Conservation (phyloP, 129 eudicot genomes). For the Pittosporum tobira region DNA sequence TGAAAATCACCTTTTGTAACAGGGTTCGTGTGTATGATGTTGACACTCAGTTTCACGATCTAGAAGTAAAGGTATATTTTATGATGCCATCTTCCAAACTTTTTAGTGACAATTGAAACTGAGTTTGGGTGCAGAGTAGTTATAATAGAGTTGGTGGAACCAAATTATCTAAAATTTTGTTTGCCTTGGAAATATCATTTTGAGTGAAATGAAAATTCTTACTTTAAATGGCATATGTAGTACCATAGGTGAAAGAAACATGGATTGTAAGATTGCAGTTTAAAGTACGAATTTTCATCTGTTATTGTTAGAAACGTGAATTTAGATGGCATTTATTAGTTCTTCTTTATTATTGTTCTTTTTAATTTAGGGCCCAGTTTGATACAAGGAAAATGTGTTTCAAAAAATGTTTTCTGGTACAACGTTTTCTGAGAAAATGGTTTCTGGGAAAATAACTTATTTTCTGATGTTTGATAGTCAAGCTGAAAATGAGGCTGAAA, state of each 20-base stretch:
- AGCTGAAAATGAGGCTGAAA: too few relatives aligned
- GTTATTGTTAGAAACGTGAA: too few relatives aligned
- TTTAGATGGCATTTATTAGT: too few relatives aligned
- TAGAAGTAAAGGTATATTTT: conserved; percentile 69
- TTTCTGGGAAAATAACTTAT: too few relatives aligned
- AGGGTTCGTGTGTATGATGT: conserved; percentile 93
- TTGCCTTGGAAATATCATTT: not conserved
- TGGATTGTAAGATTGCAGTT: too few relatives aligned
- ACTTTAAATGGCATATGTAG: not conserved
- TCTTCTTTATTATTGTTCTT: too few relatives aligned
- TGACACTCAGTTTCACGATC: conserved; percentile 72
- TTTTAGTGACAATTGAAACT: not conserved
- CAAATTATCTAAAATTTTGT: not conserved
- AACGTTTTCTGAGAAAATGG: too few relatives aligned
- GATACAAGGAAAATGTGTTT: too few relatives aligned
- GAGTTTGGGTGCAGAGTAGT: not conserved
- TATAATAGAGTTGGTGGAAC: not conserved
- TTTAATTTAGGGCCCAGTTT: too few relatives aligned
- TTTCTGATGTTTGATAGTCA: too few relatives aligned
- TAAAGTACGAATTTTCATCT: too few relatives aligned
- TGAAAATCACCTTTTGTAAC: conserved; percentile 19
- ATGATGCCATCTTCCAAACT: conserved; percentile 9
- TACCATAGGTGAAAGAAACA: not conserved
- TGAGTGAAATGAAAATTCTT: not conserved
- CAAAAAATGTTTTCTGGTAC: too few relatives aligned